Conservation (phyloP, 441 rosid species). For the Jatropha podagrica region DNA sequence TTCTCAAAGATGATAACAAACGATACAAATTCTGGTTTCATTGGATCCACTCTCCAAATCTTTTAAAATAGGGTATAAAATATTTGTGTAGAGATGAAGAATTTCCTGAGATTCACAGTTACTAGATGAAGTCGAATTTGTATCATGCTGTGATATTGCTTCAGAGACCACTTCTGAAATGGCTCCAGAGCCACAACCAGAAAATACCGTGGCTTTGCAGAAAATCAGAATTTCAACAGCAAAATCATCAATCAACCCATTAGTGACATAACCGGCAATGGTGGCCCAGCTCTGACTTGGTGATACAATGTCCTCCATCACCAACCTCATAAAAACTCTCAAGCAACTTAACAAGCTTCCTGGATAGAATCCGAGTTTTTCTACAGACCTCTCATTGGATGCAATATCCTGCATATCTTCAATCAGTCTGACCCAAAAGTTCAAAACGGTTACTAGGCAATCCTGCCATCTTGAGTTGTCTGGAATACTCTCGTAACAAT, state of each 20-base stretch:
- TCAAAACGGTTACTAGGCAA: slow-evolving; percentile 67
- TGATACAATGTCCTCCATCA: slow-evolving; percentile 85
- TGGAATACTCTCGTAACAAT: slow-evolving; percentile 49
- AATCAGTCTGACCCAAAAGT: slow-evolving; percentile 78
- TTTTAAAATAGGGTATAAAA: slow-evolving; percentile 67
- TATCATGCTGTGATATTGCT: slow-evolving; percentile 39
- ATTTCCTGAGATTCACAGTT: slow-evolving; percentile 46
- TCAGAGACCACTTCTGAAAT: slow-evolving; percentile 73
- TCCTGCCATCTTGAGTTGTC: slow-evolving; percentile 97
- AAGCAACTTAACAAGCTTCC: slow-evolving; percentile 63
- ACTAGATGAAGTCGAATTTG: slow-evolving; percentile 20
- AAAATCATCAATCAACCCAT: slow-evolving; percentile 57
- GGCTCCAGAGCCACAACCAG: slow-evolving; percentile 83
- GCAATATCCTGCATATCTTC: slow-evolving; percentile 76
- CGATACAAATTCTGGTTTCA: slow-evolving; percentile 55
- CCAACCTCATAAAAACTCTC: slow-evolving; percentile 67
- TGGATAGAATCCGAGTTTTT: slow-evolving; percentile 43
- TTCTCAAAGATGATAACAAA: slow-evolving; percentile 61
- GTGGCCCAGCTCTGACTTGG: slow-evolving; percentile 93
- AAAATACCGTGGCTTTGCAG: slow-evolving; percentile 81
- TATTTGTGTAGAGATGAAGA: slow-evolving; percentile 55
- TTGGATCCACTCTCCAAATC: slow-evolving; percentile 53
- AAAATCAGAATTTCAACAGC: slow-evolving; percentile 49
- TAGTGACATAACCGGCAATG: slow-evolving; percentile 48
- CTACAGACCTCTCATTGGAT: slow-evolving; percentile 35